A percentile compares a stretch with the other conserved stretches of the same genome.
Conservation (phyloP, 73 alveolate species). For the Paramecium tetraurelia region DNA sequence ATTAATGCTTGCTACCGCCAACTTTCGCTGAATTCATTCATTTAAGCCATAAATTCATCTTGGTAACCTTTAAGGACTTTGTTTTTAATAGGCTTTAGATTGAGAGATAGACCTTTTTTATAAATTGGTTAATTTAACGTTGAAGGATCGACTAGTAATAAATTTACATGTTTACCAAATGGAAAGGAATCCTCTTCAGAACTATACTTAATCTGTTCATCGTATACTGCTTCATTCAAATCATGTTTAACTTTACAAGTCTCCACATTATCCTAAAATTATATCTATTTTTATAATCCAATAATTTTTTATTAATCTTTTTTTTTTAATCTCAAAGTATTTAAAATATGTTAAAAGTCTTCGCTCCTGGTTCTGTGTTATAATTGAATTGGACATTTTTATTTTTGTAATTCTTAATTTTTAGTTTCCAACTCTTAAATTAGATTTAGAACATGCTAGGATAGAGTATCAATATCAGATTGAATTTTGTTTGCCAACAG, state of each 20-base stretch:
- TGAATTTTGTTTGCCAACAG: constrained; percentile 14
- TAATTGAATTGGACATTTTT: background rate
- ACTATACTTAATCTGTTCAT: background rate
- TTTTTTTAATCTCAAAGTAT: background rate
- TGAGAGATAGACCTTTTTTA: constrained; percentile 17
- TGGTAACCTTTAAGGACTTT: constrained; percentile 16
- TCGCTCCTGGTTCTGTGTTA: background rate
- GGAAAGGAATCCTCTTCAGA: constrained; percentile 36
- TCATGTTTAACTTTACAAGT: constrained; percentile 35
- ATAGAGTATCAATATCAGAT: background rate
- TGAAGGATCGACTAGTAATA: background rate
- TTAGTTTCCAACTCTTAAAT: background rate
- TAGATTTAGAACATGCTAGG: background rate
- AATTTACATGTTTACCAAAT: background rate
- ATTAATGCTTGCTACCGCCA: constrained; percentile 8
- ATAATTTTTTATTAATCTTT: background rate
- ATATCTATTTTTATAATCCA: background rate
- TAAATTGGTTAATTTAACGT: background rate
- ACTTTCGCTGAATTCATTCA: constrained; percentile 45
- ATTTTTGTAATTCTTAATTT: background rate
- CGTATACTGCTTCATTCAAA: background rate
- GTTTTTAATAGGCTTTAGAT: background rate
- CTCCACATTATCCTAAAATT: constrained; percentile 9
- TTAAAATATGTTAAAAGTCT: background rate
- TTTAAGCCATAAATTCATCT: constrained; percentile 35